Percentiles rank a stretch among this genome's conserved stretches.
phyloP scores from a whole-genome alignment of 345 rosid genomes.

The Citrus maxima region DNA sequence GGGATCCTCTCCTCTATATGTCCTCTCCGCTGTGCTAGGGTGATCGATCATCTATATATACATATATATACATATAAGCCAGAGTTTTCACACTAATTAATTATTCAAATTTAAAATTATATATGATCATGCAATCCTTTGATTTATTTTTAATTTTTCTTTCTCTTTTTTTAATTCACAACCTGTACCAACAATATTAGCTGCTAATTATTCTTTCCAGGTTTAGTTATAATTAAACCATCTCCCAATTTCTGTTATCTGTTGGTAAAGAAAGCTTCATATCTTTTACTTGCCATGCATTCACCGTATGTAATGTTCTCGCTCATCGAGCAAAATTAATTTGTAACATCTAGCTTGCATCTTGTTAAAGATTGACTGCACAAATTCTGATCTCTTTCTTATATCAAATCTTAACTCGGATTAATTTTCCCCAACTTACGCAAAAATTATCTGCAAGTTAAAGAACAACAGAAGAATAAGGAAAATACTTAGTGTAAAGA shows the following conservation, averaged over 20 bases:
- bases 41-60: conserved; percentile 1
- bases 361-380: neutral
- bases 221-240: too few relatives aligned
- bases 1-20: conserved; percentile 46
- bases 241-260: too few relatives aligned
- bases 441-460: too few relatives aligned
- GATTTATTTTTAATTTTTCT: neutral
- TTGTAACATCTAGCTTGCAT: neutral
- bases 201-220: conserved; percentile 16
- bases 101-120: too few relatives aligned
- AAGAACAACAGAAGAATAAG: too few relatives aligned
- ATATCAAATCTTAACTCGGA: too few relatives aligned
- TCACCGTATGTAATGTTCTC: neutral
- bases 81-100: too few relatives aligned
- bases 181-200: neutral
- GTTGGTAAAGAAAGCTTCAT: neutral
- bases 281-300: neutral
- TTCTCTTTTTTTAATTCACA: neutral
- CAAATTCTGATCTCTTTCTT: neutral
- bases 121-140: neutral
- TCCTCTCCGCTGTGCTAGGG: conserved; percentile 41
- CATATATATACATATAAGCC: too few relatives aligned
- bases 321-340: neutral
- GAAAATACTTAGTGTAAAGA: too few relatives aligned
- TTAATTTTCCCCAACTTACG: too few relatives aligned